Percentiles rank a stretch among this genome's conserved stretches.
These are phyloP conservation scores for Carex parvula DNA, from an alignment of 176 grass and related monocot genomes.

Conservation along the genomic window DNA sequence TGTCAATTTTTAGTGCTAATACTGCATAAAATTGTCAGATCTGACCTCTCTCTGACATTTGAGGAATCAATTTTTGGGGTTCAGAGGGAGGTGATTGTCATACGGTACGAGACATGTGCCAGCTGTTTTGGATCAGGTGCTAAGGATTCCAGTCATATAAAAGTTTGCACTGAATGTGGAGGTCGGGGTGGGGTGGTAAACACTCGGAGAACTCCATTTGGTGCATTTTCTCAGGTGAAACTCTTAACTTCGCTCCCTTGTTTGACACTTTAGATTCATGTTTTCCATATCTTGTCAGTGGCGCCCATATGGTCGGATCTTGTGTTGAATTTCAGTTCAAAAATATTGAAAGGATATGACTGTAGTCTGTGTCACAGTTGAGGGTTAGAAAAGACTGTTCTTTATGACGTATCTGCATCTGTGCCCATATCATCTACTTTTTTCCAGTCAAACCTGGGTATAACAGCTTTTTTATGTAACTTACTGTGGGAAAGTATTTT, in stretches of 20 bases:
- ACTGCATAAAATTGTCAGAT: conserved; percentile 32
- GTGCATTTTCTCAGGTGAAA: conserved; percentile 81
- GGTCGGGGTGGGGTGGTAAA: conserved; percentile 69
- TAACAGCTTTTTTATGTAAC: not conserved
- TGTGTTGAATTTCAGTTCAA: not conserved
- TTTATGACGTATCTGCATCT: not conserved
- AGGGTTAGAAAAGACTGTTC: not conserved
- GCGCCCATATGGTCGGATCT: not conserved
- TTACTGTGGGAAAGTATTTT: conserved; percentile 12
- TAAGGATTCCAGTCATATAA: conserved; percentile 57
- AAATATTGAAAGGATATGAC: not conserved
- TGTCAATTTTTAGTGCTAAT: conserved; percentile 2
- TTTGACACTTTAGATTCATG: not conserved
- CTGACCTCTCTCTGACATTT: conserved; percentile 78
- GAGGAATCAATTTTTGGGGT: conserved; percentile 82
- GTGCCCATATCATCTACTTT: not conserved
- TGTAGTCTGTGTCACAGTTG: not conserved
- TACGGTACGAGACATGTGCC: conserved; percentile 51
- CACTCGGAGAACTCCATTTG: conserved; percentile 74
- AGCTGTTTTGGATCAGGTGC: conserved; percentile 66
- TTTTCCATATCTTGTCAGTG: not conserved
- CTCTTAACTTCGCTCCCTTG: not conserved
- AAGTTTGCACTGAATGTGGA: conserved; percentile 55
- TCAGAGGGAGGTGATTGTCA: conserved; percentile 43
- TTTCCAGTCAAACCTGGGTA: not conserved